Evolutionary conservation across 2,329 filamentous ascomycete genomes (phyloP), one percentile per base, ranked within the genome.

Genomic region (Periconia sp.): DNA sequence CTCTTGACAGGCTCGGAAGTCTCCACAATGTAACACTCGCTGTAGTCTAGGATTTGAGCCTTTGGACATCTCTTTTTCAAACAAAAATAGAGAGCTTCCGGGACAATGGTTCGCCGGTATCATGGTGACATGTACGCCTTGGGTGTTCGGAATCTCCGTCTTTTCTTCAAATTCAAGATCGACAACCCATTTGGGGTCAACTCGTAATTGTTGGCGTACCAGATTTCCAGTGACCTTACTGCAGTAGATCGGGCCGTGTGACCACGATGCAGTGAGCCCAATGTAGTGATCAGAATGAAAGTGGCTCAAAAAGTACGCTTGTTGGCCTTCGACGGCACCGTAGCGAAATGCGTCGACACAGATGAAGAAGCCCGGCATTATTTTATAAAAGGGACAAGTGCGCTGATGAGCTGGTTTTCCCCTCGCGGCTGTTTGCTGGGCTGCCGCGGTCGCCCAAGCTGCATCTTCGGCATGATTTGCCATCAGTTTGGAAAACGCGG

Each of bases 281-380:
- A 97, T 86, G 65, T 99, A 99, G 70, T 99, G 94, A 70, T 99
- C 94, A 66, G 92, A 97, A 74, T 99, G 94, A 62, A 97, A 99
- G 70, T 99, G 94, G 64, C 92, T 97, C 11, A 99, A 82, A 62
- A 99, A 99, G 70, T 99, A 99, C 1, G 93, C 94, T 50, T 90
- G 88, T 71, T 92, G 96, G 0, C 91, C 92, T 68, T 95, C 83
- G 0, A 99, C 91, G 3, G 92, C 91, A 2, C 94, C 94, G 67
- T 97, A 99, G 18, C 93, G 86, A 68, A 99, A 96, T 0, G 94
- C 94, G 73, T 99, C 94, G 0, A 99, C 94, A 53, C 91, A 95
- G 49, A 97, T 95, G 59, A 83, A 91, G 65, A 97, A 89, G 0
- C 91, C 92, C 0, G 93, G 92, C 76, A 99, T 87, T 59, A 97